A percentile compares a stretch with the other conserved stretches of the same genome.
phyloP scores from a whole-genome alignment of 1,284 basidiomycete species.

The Flammula alnicola region DNA sequence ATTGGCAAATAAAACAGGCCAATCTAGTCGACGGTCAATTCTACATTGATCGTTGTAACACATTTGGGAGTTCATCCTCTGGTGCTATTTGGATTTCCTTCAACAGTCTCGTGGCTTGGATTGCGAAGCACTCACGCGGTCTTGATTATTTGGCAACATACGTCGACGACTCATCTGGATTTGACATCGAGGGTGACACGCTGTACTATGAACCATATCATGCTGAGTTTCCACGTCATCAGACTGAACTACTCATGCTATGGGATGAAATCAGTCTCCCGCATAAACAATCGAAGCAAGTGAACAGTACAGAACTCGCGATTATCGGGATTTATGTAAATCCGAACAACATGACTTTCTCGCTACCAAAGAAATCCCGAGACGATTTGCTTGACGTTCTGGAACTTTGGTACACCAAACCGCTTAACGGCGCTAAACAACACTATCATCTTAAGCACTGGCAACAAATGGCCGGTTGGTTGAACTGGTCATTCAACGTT shows the following conservation, averaged over 20 bases:
- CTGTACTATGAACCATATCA: constrained; percentile 14
- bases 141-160: constrained; percentile 9
- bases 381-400: constrained; percentile 15
- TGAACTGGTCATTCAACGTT: constrained; percentile 45
- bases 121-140: constrained; percentile 24
- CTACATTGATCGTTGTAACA: constrained; percentile 33
- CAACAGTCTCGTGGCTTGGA: constrained; percentile 37
- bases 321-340: constrained; percentile 40
- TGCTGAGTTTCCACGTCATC: constrained; percentile 13
- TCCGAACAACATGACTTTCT: constrained; percentile 28
- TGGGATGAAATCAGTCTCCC: constrained; percentile 39
- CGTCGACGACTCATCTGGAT: constrained; percentile 19
- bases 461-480: constrained; percentile 35
- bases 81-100: constrained; percentile 33
- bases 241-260: constrained; percentile 29
- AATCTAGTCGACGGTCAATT: constrained; percentile 27
- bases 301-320: constrained; percentile 25
- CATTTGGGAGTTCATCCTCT: constrained; percentile 36
- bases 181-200: not conserved
- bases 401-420: not conserved
- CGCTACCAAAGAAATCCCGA: constrained; percentile 19
- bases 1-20: constrained; percentile 46
- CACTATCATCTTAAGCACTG: constrained; percentile 31
- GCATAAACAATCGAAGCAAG: constrained; percentile 37
- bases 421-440: not conserved